A percentile compares a stretch with the other conserved stretches of the same genome.
phyloP scores from a whole-genome alignment of 2,329 filamentous ascomycete species.

The Magnaporthiopsis incrustans region DNA sequence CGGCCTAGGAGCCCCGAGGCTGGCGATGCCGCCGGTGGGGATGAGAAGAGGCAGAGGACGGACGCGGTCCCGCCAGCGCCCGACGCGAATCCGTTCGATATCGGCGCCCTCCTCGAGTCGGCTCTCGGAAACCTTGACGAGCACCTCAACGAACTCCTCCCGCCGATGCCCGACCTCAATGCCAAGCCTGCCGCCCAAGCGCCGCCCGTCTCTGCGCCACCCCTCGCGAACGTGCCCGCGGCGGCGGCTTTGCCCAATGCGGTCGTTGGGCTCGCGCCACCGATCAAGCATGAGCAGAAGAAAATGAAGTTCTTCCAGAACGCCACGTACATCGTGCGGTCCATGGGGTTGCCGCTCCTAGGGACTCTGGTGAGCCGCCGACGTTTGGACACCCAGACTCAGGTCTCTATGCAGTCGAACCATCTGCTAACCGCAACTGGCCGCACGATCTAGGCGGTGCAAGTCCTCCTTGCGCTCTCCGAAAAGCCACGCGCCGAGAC shows the following conservation, averaged over 20 bases:
- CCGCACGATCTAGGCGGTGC: constrained; percentile 20
- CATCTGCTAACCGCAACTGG: constrained; percentile 3
- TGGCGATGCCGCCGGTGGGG: constrained; percentile 6
- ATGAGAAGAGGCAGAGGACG: constrained; percentile 18
- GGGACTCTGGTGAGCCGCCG: constrained; percentile 21
- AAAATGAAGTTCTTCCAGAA: constrained; percentile 26
- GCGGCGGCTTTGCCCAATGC: not conserved
- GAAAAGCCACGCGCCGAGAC: constrained; percentile 24
- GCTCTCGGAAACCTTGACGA: constrained; percentile 20
- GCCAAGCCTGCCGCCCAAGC: not conserved
- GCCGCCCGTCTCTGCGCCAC: too few relatives aligned
- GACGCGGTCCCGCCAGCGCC: constrained; percentile 9
- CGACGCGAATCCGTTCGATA: constrained; percentile 12
- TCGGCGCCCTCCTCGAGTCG: constrained; percentile 21
- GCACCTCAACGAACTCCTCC: constrained; percentile 7
- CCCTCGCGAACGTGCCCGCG: not conserved
- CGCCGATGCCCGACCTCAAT: not conserved
- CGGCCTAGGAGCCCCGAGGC: constrained; percentile 16
- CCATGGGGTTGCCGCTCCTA: constrained; percentile 26
- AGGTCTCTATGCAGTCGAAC: not conserved
- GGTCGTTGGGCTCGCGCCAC: not conserved
- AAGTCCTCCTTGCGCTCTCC: constrained; percentile 28
- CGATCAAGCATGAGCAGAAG: constrained; percentile 16
- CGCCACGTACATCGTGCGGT: constrained; percentile 24
- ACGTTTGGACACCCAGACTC: not conserved